phyloP scores from a whole-genome alignment of 139 green algal species.

The Chlorella sorokiniana region DNA sequence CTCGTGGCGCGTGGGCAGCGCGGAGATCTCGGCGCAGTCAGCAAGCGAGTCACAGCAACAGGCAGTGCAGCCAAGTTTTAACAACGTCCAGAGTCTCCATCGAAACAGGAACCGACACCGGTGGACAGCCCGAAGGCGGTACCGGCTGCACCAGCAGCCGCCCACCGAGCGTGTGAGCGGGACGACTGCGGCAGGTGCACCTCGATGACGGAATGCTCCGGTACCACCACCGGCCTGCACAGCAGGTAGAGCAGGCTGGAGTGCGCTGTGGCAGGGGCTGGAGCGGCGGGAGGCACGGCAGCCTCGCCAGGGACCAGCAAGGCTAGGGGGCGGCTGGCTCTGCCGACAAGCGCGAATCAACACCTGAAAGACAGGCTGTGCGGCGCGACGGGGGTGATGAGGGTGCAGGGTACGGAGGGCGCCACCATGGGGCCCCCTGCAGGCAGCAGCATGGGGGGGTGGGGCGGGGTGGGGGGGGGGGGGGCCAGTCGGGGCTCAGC shows the following conservation, averaged over 20 bases:
- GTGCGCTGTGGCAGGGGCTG: background rate
- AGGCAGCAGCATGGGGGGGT: background rate
- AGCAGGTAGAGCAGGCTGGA: background rate
- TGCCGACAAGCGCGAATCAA: too few species aligned
- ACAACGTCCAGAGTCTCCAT: background rate
- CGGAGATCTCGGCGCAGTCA: too few species aligned
- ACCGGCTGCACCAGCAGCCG: background rate
- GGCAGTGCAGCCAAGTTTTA: background rate
- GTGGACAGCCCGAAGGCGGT: background rate
- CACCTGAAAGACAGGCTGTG: slow-evolving; percentile 78
- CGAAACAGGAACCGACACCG: background rate
- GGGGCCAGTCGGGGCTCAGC: too few species aligned
- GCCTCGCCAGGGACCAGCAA: too few species aligned
- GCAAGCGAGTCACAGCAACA: too few species aligned
- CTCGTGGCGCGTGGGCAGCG: too few species aligned
- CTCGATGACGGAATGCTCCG: slow-evolving; percentile 76
- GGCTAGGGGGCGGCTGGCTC: background rate
- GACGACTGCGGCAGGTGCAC: slow-evolving; percentile 70
- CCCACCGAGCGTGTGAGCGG: slow-evolving; percentile 55
- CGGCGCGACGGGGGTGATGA: slow-evolving; percentile 87
- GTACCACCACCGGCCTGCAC: slow-evolving; percentile 78
- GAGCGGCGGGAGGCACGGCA: background rate
- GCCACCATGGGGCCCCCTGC: slow-evolving; percentile 86
- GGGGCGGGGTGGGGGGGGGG: too few species aligned
- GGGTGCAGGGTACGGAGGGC: slow-evolving; percentile 83